Evolutionary conservation across 192 early-diverging fungal species (phyloP), one percentile per base, ranked within the genome.

Genomic region (Spizellomyces punctatus): DNA sequence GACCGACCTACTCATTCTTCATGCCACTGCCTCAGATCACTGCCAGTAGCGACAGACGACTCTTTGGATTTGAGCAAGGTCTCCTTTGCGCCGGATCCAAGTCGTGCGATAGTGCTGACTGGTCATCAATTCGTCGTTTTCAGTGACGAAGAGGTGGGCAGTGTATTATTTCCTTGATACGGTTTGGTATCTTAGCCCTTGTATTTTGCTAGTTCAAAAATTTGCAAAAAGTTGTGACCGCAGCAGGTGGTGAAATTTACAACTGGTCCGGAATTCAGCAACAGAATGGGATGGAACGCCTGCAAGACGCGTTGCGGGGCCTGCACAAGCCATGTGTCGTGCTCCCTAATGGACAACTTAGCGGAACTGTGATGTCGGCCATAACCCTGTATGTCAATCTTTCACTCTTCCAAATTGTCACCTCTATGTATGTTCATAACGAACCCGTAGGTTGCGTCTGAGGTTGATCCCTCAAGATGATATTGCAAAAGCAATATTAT

Each of bases 401-500:
- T 36, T 36, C 27, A 36, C 27, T 36, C 0, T 36, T 36, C 3
- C 27, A 36, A 36, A 36, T 36, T 36, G 3, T 36, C 27, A 36
- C 27, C 27, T 3, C 27, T 36, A 36, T 36, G 0, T 36, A 36
- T 36, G 27, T 36, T 36, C 27, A 36, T 36, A 36, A 36, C 27
- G 1, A 36, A 36, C 63, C 14, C 14, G 2, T 16, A 64, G 63
- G 3, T 2, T 64, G 14, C 9, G 3, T 16, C 45, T 64, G 63
- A 27, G 63, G 21, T 21, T 64, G 47, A 22, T 64, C n/a, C 19
- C 16, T 5, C 44, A 21, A 45, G 63, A 64, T 64, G 63, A 46
- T 45, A 46, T 64, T n/a, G 63, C 63, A 2, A 64, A 46, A 5
- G 63, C 63, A 21, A 45, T 64, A 10, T n/a, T 64, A n/a, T 45